phyloP scores from a whole-genome alignment of 2,329 filamentous ascomycete species.

The Nigrograna mackinnonii region DNA sequence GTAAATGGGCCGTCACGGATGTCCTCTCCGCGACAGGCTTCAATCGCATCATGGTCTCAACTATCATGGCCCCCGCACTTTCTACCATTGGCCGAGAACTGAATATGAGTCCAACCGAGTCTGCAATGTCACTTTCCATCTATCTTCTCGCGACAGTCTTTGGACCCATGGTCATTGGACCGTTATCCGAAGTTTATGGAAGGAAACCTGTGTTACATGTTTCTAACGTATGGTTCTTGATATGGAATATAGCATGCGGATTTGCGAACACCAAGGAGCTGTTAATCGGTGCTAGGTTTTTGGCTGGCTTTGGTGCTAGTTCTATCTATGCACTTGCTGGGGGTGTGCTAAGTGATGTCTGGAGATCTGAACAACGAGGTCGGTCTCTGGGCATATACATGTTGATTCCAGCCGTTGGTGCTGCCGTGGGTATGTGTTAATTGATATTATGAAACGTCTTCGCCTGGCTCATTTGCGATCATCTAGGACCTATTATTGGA shows the following conservation, averaged over 20 bases:
- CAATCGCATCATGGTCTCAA: conserved; percentile 33
- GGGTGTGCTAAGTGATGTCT: conserved; percentile 28
- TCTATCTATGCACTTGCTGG: conserved; percentile 23
- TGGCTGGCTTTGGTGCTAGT: conserved; percentile 29
- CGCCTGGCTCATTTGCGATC: neutral
- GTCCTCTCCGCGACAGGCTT: conserved; percentile 25
- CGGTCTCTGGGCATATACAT: conserved; percentile 22
- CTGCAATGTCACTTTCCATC: conserved; percentile 29
- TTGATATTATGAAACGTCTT: neutral
- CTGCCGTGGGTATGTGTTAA: conserved; percentile 17
- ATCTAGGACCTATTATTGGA: conserved; percentile 25
- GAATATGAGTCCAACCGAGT: conserved; percentile 21
- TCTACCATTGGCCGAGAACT: conserved; percentile 22
- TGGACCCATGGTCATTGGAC: conserved; percentile 30
- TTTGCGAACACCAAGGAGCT: conserved; percentile 26
- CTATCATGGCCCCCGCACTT: conserved; percentile 32
- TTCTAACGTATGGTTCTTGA: conserved; percentile 26
- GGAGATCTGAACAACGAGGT: conserved; percentile 25
- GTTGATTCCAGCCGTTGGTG: conserved; percentile 23
- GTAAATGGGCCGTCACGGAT: conserved; percentile 17
- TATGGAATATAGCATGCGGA: conserved; percentile 29
- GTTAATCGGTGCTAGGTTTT: conserved; percentile 25
- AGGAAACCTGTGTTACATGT: conserved; percentile 21
- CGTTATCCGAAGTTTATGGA: conserved; percentile 32
- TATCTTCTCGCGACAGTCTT: conserved; percentile 32